Percentiles rank a stretch among this genome's conserved stretches.
These are phyloP conservation scores for Jamesozyma piceae DNA, from an alignment of 805 yeast genomes.

Conservation along the genomic window DNA sequence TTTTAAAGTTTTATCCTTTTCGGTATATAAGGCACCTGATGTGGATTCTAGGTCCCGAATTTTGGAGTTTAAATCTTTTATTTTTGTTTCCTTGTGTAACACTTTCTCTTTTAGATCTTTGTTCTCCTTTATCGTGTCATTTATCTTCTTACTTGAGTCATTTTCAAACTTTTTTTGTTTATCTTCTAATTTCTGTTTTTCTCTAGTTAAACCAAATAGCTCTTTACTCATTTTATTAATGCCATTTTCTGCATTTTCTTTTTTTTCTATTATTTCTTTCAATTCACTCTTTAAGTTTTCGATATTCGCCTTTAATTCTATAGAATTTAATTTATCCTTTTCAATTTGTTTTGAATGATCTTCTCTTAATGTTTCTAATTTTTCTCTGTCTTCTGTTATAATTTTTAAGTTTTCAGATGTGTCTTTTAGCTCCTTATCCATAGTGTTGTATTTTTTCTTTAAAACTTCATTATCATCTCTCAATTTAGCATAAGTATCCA, in stretches of 20 bases:
- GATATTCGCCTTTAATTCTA: conserved; percentile 14
- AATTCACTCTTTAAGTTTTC: conserved; percentile 22
- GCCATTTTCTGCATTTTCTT: conserved; percentile 70
- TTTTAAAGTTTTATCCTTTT: conserved; percentile 17
- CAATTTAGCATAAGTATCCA: not conserved
- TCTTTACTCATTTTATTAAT: conserved; percentile 87
- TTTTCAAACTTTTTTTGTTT: conserved; percentile 36
- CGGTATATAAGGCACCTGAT: conserved; percentile 12
- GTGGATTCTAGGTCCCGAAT: conserved; percentile 8
- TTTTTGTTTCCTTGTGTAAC: conserved; percentile 16
- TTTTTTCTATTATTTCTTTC: conserved; percentile 29
- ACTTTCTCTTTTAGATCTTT: conserved; percentile 10
- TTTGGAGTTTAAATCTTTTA: conserved; percentile 9
- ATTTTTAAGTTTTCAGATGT: conserved; percentile 10
- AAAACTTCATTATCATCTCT: conserved; percentile 4
- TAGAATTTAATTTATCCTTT: conserved; percentile 13
- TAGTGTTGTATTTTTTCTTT: conserved; percentile 9
- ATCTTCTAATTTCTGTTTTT: conserved; percentile 44
- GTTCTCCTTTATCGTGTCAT: conserved; percentile 18
- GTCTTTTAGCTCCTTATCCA: conserved; percentile 4
- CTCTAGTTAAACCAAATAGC: conserved; percentile 53
- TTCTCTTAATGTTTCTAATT: conserved; percentile 22
- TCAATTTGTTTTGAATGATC: conserved; percentile 32
- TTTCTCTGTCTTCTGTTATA: conserved; percentile 16
- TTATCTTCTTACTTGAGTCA: conserved; percentile 32